A percentile compares a stretch with the other conserved stretches of the same genome.
Evolutionary conservation across 306 rosid genomes (phyloP).

Genomic region (Cicer arietinum): DNA sequence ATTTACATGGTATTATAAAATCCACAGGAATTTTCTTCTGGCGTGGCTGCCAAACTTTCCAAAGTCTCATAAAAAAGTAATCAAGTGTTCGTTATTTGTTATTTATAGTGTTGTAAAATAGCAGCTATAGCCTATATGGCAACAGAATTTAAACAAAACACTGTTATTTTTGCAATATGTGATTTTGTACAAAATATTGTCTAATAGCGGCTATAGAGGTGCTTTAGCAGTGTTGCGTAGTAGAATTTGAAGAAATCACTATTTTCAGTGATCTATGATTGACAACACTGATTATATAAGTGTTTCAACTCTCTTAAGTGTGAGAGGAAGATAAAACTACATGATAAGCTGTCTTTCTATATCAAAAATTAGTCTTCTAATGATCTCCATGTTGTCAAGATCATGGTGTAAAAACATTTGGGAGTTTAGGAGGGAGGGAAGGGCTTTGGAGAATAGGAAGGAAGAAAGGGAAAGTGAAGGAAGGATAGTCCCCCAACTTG

Average conservation of each 20-base stretch:
- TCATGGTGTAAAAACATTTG: constrained; percentile 24
- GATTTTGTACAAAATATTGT: too few species aligned
- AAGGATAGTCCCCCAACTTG: too few species aligned
- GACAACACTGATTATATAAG: not conserved
- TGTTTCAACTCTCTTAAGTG: constrained; percentile 19
- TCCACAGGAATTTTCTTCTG: constrained; percentile 45
- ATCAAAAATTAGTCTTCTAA: constrained; percentile 8
- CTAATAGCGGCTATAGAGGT: too few species aligned
- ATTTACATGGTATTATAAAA: constrained; percentile 7
- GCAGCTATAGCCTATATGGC: too few species aligned
- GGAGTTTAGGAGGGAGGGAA: too few species aligned
- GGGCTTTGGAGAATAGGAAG: too few species aligned
- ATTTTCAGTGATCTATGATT: too few species aligned
- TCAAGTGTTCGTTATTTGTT: not conserved
- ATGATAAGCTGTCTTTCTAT: constrained; percentile 15
- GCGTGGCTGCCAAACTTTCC: constrained; percentile 53
- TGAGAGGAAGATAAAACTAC: constrained; percentile 24
- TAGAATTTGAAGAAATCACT: too few species aligned
- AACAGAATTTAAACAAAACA: too few species aligned
- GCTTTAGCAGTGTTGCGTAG: too few species aligned
- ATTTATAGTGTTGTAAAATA: not conserved
- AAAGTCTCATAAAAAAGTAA: constrained; percentile 63
- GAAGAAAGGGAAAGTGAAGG: too few species aligned
- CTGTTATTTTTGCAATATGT: too few species aligned
- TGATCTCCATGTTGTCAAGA: constrained; percentile 28